Percentiles rank a stretch among this genome's conserved stretches.
phyloP scores from a whole-genome alignment of 805 yeast species.

The Starmerella tilneyi region DNA sequence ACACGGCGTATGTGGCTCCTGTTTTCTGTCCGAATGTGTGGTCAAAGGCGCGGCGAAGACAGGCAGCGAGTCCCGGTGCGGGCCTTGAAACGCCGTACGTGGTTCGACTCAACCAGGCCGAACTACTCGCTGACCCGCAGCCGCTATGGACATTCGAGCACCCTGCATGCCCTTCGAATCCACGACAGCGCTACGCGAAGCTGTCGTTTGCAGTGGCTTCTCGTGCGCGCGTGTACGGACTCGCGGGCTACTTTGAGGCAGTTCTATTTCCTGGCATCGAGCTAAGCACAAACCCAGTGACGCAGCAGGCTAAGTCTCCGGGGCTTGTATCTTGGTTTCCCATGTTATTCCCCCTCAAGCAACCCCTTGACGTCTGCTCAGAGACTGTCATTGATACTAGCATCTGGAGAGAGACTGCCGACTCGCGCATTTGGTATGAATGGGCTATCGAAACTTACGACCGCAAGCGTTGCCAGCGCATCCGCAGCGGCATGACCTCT shows the following conservation, averaged over 20 bases:
- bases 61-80: background rate
- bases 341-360: slow-evolving; percentile 48
- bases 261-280: slow-evolving; percentile 49
- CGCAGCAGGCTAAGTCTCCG: slow-evolving; percentile 31
- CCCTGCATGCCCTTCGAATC: slow-evolving; percentile 30
- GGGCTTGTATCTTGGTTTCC: slow-evolving; percentile 61
- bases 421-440: slow-evolving; percentile 50
- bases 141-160: slow-evolving; percentile 56
- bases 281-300: slow-evolving; percentile 43
- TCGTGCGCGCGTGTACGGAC: slow-evolving; percentile 55
- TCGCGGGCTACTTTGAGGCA: slow-evolving; percentile 67
- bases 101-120: slow-evolving; percentile 35
- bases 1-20: slow-evolving; percentile 56
- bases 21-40: slow-evolving; percentile 48
- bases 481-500: slow-evolving; percentile 24
- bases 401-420: slow-evolving; percentile 40
- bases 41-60: slow-evolving; percentile 17
- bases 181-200: slow-evolving; percentile 23
- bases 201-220: slow-evolving; percentile 39
- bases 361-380: slow-evolving; percentile 44
- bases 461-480: slow-evolving; percentile 17
- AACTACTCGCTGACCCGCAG: slow-evolving; percentile 38
- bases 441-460: slow-evolving; percentile 36
- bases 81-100: slow-evolving; percentile 37
- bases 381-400: slow-evolving; percentile 46